Percentiles rank a stretch among this genome's conserved stretches.
These are phyloP conservation scores for Aspergillus luchuensis DNA, from an alignment of 2,329 filamentous ascomycete species.

Conservation along the genomic window DNA sequence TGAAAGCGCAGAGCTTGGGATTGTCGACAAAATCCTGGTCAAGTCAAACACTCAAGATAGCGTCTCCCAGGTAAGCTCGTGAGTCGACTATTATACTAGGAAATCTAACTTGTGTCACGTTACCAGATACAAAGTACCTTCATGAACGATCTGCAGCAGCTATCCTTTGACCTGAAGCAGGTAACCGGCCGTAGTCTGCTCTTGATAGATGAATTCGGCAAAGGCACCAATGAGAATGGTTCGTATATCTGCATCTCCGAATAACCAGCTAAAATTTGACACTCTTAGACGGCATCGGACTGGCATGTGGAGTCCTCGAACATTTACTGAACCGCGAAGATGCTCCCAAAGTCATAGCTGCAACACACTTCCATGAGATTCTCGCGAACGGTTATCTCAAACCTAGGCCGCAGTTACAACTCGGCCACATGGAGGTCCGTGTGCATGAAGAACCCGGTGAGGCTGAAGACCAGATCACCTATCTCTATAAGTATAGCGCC, in stretches of 20 bases:
- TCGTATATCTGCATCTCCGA: constrained; percentile 1
- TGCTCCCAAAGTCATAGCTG: constrained; percentile 61
- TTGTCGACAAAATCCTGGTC: constrained; percentile 92
- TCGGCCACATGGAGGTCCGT: constrained; percentile 62
- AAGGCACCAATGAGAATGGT: constrained; percentile 64
- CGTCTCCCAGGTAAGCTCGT: constrained; percentile 54
- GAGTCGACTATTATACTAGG: background rate
- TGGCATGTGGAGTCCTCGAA: constrained; percentile 64
- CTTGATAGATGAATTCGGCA: constrained; percentile 90
- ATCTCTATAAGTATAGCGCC: constrained; percentile 65
- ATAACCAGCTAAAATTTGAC: background rate
- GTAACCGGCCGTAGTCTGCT: constrained; percentile 76
- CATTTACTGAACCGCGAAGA: constrained; percentile 54
- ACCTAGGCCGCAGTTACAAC: constrained; percentile 49
- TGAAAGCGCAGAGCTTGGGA: constrained; percentile 70
- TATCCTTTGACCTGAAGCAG: constrained; percentile 72
- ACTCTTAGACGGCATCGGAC: constrained; percentile 61
- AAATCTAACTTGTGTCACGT: background rate
- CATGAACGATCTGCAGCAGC: constrained; percentile 85
- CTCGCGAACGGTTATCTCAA: constrained; percentile 56
- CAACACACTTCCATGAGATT: constrained; percentile 65
- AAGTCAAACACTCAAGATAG: constrained; percentile 75
- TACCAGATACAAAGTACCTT: constrained; percentile 63
- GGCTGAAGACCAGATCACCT: constrained; percentile 57
- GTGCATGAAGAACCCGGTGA: constrained; percentile 47